Base-by-base conservation (phyloP, 306 rosid species). In the Canavalia ensiformis region DNA sequence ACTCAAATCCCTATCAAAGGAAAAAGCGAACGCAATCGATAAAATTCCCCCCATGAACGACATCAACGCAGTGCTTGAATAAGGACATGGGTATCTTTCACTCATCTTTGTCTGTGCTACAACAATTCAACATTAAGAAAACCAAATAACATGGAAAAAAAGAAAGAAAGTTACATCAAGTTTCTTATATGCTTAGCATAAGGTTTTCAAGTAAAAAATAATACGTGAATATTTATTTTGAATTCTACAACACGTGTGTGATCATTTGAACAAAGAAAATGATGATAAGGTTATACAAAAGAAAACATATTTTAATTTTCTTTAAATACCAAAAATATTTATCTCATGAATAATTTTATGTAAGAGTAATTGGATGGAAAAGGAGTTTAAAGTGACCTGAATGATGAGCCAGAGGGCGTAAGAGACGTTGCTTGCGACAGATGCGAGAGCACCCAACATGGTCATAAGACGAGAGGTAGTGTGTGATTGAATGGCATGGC, bases 11-110 rank as follows among this genome's bases (percentile, higher is more conserved):
- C 76, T 75, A 13, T 82, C 85, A 57, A 82, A 0, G 46, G 55
- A 75, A 46, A 82, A 59, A 34, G 81, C 72, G 68, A 65, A 75
- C 1, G 59, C 3, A 9, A 57, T 7, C 13, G 85, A 75, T 66
- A 75, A 5, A 5, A 82, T 13, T 67, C 72, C 46, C 25, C 72
- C 85, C 72, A 75, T 42, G 49, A 76, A 42, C 1, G 83, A 68
- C 69, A 87, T 84, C 46, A 89, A 73, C 0, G 90, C 90, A 0
- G 88, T 79, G 76, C 78, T 67, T 0, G 92, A 77, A 39, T 83
- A 78, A 25, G 76, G 82, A 60, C 81, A 54, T 0, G 89, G 92
- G 75, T 79, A 89, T 7, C 49, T 49, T 50, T 75, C 57, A 25
- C 85, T 75, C 89, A 89, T 78, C 66, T 87, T 89, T 0, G 87